Base-by-base conservation (phyloP, 2,329 filamentous ascomycete genomes). In the Ophidiomyces ophidiicola region DNA sequence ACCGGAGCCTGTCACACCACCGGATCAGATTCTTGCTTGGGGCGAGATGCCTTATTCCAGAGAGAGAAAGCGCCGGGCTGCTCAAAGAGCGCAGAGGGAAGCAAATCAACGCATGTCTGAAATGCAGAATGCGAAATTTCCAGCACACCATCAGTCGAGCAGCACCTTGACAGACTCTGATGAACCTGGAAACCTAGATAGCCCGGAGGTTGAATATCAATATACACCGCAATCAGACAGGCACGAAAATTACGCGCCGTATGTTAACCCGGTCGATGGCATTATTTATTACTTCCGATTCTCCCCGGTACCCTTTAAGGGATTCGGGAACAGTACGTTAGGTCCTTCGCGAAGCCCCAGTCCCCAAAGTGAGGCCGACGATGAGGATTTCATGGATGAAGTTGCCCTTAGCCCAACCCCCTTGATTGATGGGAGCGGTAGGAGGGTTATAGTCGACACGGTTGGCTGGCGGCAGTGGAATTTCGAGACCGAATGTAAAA, bases 271-370 rank as follows among this genome's bases (percentile, higher is more conserved):
- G 14, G 12, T 11, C 6, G 8, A 32, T 14, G 14, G 26, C 6
- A 24, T 18, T 6, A 3, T 2, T 2, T 29, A 17, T 12, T 19
- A 20, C 5, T 8, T 12, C 3, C n/a, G 12, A 20, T 37, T 42
- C 18, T 19, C 17, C 5, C 39, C 39, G 4, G 20, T 36, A 14
- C 33, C 39, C 14, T 36, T 36, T 28, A 36, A 36, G 7, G 17
- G n/a, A 5, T 32, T 23, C 28, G 18, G 19, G 4, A 21, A 18
- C 10, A n/a, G n/a, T n/a, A n/a, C n/a, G n/a, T n/a, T 12, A 15
- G n/a, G 11, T 14, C 11, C 4, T 10, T 4, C 32, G 17, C 6
- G n/a, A 17, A 18, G 37, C 39, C 2, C 32, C 39, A 32, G 32
- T 11, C 8, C 23, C 26, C 10, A 31, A 3, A 28, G n/a, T 19